Evolutionary conservation across 345 rosid genomes (phyloP).

Genomic region (Barbarea vulgaris): DNA sequence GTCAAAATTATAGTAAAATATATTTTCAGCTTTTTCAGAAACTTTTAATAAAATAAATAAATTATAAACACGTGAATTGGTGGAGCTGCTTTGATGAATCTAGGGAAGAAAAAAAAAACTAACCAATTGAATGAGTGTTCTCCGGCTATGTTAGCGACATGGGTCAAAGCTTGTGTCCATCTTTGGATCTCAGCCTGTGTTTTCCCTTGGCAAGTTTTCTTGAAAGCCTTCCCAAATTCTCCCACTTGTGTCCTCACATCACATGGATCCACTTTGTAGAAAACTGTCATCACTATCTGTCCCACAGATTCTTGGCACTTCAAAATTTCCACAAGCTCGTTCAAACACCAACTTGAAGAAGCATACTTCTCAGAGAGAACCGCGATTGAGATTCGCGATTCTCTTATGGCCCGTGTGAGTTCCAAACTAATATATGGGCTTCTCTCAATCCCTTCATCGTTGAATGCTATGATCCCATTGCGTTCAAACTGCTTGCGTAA

Average conservation of each 20-base stretch:
- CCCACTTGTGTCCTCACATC: conserved; percentile 10
- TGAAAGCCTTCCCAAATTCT: background rate
- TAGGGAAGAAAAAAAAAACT: background rate
- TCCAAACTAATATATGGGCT: background rate
- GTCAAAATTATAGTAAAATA: no score
- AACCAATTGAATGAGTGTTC: background rate
- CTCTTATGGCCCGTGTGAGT: conserved; percentile 1
- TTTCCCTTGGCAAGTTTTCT: conserved; percentile 6
- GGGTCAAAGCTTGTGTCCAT: background rate
- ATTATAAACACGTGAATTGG: no score
- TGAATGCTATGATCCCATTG: conserved; percentile 5
- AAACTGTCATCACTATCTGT: conserved; percentile 10
- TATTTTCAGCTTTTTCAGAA: no score
- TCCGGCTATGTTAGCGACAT: conserved; percentile 7
- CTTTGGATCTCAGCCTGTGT: background rate
- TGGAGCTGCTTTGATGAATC: background rate
- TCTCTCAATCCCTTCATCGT: conserved; percentile 8
- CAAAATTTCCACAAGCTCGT: conserved; percentile 14
- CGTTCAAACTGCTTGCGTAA: conserved; percentile 4
- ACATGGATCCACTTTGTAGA: conserved; percentile 9
- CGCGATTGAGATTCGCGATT: conserved; percentile 1
- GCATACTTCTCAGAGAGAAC: conserved; percentile 12
- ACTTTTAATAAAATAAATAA: no score
- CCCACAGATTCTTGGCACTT: background rate
- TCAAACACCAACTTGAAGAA: conserved; percentile 11